Conservation (phyloP, 768 basidiomycete species). For the Phaeotremella fagi region DNA sequence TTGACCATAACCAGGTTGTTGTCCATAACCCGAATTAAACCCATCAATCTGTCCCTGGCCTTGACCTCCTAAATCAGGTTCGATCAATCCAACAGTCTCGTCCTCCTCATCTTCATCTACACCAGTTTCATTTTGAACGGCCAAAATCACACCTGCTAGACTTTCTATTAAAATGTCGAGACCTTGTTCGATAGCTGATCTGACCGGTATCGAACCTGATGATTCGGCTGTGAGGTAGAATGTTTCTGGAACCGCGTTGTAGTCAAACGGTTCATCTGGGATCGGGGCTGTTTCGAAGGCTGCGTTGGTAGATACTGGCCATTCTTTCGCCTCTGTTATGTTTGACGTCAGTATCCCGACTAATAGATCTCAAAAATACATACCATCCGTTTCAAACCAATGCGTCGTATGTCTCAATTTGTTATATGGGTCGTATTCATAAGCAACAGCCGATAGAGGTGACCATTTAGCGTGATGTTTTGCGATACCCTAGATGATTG, state of each 20-base stretch:
- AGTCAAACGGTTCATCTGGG: conserved; percentile 74
- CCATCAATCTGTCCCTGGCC: background rate
- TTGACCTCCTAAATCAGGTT: conserved; percentile 21
- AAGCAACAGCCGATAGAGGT: conserved; percentile 86
- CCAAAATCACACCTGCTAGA: conserved; percentile 64
- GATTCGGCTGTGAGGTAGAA: conserved; percentile 96
- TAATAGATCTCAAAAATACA: conserved; percentile 7
- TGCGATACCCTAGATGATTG: conserved; percentile 69
- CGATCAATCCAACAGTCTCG: conserved; percentile 15
- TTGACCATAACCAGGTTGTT: conserved; percentile 1
- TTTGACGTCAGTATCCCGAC: background rate
- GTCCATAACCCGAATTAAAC: conserved; percentile 12
- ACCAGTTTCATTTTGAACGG: conserved; percentile 48
- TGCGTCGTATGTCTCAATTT: conserved; percentile 90
- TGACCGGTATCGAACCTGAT: conserved; percentile 58
- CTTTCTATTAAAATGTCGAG: conserved; percentile 36
- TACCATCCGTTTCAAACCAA: conserved; percentile 69
- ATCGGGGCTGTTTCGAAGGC: conserved; percentile 73
- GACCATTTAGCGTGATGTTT: conserved; percentile 99
- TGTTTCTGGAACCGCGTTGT: conserved; percentile 74
- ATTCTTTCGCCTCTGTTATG: conserved; percentile 62
- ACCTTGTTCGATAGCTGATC: conserved; percentile 38
- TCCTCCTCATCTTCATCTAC: conserved; percentile 35
- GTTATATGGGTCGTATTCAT: conserved; percentile 98
- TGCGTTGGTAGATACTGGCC: conserved; percentile 86